Conservation (phyloP, 176 grass and related monocot species). For the Triticum turgidum region DNA sequence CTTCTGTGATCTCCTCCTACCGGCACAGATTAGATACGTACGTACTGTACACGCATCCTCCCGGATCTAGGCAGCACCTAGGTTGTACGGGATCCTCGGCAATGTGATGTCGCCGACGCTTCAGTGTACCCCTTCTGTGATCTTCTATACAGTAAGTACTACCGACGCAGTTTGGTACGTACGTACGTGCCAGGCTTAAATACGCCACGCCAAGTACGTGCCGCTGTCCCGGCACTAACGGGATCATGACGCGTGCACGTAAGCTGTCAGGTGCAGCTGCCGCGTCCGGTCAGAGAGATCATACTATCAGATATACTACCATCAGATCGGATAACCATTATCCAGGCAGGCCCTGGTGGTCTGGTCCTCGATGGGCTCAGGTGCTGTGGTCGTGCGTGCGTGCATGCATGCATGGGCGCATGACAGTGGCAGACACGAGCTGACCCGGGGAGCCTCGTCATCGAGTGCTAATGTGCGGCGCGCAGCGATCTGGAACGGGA, state of each 20-base stretch:
- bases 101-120: too few species aligned
- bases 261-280: background rate
- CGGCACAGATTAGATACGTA: too few species aligned
- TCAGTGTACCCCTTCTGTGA: too few species aligned
- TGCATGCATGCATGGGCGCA: background rate
- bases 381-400: background rate
- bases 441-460: background rate
- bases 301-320: too few species aligned
- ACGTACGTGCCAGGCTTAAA: background rate
- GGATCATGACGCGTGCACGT: background rate
- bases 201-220: background rate
- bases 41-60: too few species aligned
- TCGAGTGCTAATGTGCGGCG: background rate
- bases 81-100: too few species aligned
- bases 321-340: background rate
- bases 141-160: too few species aligned
- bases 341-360: background rate
- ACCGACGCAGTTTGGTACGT: background rate
- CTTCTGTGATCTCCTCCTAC: too few species aligned
- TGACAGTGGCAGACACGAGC: slow-evolving; percentile 17
- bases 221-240: background rate
- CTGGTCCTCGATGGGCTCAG: background rate
- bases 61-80: too few species aligned
- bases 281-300: background rate
- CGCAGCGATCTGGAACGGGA: background rate